These are phyloP conservation scores for Larix kaempferi DNA, from an alignment of 75 land plant genomes.

Conservation along the genomic window DNA sequence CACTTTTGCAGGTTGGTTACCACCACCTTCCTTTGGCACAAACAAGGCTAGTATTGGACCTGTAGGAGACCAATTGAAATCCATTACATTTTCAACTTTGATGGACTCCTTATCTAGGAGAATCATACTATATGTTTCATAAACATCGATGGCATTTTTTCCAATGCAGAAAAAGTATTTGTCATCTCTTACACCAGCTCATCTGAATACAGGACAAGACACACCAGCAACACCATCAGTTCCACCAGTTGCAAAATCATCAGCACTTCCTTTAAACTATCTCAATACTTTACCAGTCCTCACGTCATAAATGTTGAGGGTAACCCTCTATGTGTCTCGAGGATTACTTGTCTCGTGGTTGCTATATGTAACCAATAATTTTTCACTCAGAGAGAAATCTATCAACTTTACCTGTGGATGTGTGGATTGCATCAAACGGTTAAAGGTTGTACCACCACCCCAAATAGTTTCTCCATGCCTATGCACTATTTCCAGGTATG, in stretches of 20 bases:
- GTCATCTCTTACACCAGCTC: constrained; percentile 89
- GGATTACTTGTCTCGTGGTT: constrained; percentile 97
- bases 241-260: constrained; percentile 83
- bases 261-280: constrained; percentile 91
- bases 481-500: constrained; percentile 47
- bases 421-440: too few species aligned
- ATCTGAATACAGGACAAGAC: constrained; percentile 93
- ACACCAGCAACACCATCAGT: constrained; percentile 83
- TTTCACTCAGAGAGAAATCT: too few species aligned
- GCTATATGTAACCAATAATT: constrained; percentile 80
- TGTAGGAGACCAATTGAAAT: constrained; percentile 95
- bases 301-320: constrained; percentile 81
- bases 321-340: constrained; percentile 85
- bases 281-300: constrained; percentile 80
- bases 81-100: constrained; percentile 83
- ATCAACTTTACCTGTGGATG: too few species aligned
- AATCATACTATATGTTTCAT: constrained; percentile 88
- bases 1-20: constrained; percentile 96
- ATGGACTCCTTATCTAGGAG: constrained; percentile 86
- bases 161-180: constrained; percentile 90
- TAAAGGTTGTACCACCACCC: too few species aligned
- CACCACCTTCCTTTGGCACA: constrained; percentile 97
- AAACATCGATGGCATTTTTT: constrained; percentile 83
- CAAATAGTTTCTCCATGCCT: too few species aligned
- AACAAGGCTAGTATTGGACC: constrained; percentile 84